Evolutionary conservation across 371 early-diverging fungal species (phyloP), one percentile per base, ranked within the genome.

Genomic region (Smittium culicis): DNA sequence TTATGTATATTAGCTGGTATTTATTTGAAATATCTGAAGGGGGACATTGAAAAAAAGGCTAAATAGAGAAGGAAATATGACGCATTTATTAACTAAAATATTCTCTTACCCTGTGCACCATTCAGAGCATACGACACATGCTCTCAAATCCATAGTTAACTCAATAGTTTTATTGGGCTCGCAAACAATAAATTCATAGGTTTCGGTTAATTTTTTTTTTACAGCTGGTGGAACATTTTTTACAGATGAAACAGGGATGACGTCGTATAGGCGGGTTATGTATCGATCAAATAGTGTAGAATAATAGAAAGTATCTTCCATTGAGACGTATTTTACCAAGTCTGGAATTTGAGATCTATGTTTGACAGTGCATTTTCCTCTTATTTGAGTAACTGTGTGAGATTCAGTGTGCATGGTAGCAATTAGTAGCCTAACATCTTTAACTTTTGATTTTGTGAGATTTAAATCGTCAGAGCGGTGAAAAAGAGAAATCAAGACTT

Each of bases 381-480:
- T 82, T 71, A 93, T 90, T 66, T 84, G 80, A 8, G 87, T 80
- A 0, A 92, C 78, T n/a, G 91, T 88, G 66, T 90, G 87, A 71
- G 89, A 71, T 70, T 92, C 92, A 20, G 88, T 84, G 77, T 92
- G 87, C 92, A 93, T 92, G 33, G 90, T 88, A 3, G 93, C 93
- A 3, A 91, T 79, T 32, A 93, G 75, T 3, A 87, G 75, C 2
- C 87, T 81, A 34, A 85, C 80, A 79, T 92, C 91, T 65, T 85
- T 80, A 17, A 80, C 77, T 64, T 82, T 86, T 17, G 67, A 65
- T 11, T 86, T 81, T n/a, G 79, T 74, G 3, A 79, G 73, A 65
- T 85, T 79, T 67, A 91, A 82, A 72, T 93, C 92, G 60, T 83
- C 82, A 2, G 89, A 86, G 11, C 93, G 81, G 70, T 88, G 89